A percentile compares a stretch with the other conserved stretches of the same genome.
These are phyloP conservation scores for Datura wrightii DNA, from an alignment of 257 asterid species.

Conservation along the genomic window DNA sequence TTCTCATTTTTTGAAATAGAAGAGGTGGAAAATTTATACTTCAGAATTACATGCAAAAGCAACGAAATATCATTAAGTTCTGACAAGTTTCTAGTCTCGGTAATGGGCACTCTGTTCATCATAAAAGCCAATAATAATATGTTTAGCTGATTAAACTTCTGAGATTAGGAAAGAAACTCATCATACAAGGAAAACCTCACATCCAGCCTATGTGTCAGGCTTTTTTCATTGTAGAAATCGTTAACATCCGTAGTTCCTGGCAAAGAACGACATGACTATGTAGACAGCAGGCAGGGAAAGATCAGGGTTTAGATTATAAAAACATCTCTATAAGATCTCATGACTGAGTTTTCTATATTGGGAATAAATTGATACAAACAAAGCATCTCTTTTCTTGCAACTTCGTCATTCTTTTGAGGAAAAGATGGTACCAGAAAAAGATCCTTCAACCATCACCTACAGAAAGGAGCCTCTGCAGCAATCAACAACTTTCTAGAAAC, in stretches of 20 bases:
- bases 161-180: not conserved
- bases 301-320: not conserved
- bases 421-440: not conserved
- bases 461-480: conserved; percentile 16
- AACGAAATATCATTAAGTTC: not conserved
- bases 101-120: conserved; percentile 3
- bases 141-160: conserved; percentile 12
- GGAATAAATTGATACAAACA: not conserved
- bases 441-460: conserved; percentile 9
- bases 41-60: not conserved
- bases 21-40: not conserved
- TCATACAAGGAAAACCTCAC: not conserved
- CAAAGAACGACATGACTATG: not conserved
- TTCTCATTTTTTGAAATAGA: not conserved
- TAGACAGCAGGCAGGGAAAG: not conserved
- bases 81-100: not conserved
- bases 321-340: not conserved
- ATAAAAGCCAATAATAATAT: not conserved
- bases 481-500: not conserved
- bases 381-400: not conserved
- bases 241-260: not conserved
- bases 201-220: not conserved
- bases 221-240: not conserved
- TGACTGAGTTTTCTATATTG: not conserved
- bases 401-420: not conserved